Evolutionary conservation across 2,329 filamentous ascomycete genomes (phyloP).

Genomic region (Pseudogymnoascus verrucosus): DNA sequence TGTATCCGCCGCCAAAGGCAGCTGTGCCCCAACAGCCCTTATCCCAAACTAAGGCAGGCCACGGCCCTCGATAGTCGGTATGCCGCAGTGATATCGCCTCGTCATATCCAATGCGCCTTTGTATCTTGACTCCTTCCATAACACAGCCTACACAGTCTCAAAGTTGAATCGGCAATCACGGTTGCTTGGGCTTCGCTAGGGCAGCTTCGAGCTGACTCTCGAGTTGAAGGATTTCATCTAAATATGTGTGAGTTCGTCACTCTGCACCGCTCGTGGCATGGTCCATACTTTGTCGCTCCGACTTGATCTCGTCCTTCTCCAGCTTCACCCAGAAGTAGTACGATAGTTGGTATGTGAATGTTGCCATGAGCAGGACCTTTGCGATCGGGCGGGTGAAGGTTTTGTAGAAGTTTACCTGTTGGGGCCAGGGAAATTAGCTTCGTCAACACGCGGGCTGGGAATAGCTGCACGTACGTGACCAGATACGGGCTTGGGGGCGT

Average conservation of each 20-base stretch:
- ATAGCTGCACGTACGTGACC: constrained; percentile 11
- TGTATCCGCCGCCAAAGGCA: background rate
- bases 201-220: background rate
- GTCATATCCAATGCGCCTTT: background rate
- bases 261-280: background rate
- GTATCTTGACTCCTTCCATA: background rate
- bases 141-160: background rate
- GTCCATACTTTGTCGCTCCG: constrained; percentile 46
- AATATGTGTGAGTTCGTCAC: background rate
- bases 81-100: no score
- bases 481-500: constrained; percentile 8
- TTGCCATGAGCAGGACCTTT: constrained; percentile 66
- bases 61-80: background rate
- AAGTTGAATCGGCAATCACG: constrained; percentile 4
- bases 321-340: constrained; percentile 71
- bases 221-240: constrained; percentile 8
- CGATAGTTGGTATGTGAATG: constrained; percentile 69
- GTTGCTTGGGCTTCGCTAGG: background rate
- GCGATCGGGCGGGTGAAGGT: constrained; percentile 64
- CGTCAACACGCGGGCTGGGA: background rate
- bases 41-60: no score
- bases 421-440: background rate
- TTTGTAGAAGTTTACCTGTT: constrained; percentile 61
- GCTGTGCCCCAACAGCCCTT: background rate
- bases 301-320: constrained; percentile 61